phyloP scores from a whole-genome alignment of 495 filamentous ascomycete genomes.

The Aeminium ludgeri region DNA sequence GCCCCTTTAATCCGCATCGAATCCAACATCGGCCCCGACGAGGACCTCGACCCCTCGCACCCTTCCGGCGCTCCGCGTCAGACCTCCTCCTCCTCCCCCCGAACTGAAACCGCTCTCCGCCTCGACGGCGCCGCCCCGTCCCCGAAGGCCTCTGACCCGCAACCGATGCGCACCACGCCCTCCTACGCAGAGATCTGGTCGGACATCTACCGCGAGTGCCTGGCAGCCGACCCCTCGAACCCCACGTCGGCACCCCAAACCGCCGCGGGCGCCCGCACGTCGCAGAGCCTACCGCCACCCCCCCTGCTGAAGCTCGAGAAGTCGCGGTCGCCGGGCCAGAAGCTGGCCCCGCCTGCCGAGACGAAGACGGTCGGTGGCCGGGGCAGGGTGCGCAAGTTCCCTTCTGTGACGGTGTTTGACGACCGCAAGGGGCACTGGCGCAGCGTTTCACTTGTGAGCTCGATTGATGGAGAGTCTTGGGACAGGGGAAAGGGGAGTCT shows the following conservation, averaged over 20 bases:
- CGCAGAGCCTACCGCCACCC: neutral
- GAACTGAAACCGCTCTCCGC: too few relatives aligned
- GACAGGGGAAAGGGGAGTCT: too few relatives aligned
- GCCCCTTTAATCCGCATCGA: neutral
- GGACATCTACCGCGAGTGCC: constrained; percentile 8
- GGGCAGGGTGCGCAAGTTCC: constrained; percentile 6
- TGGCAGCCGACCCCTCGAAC: neutral
- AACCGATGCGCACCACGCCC: neutral
- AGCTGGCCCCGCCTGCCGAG: too few relatives aligned
- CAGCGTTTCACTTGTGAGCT: constrained; percentile 12
- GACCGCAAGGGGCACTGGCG: constrained; percentile 12
- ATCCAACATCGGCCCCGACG: neutral
- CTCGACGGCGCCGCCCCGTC: constrained; percentile 2
- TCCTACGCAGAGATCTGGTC: constrained; percentile 9
- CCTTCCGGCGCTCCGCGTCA: neutral
- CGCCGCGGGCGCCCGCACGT: neutral
- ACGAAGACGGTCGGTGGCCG: neutral
- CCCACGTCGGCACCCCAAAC: neutral
- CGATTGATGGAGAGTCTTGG: constrained; percentile 7
- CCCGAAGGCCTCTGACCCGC: neutral
- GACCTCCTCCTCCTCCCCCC: neutral
- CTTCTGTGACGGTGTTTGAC: constrained; percentile 15
- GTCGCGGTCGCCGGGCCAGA: constrained; percentile 9
- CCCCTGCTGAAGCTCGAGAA: constrained; percentile 9
- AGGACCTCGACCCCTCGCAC: neutral